These are phyloP conservation scores for Ramularia collo-cygni DNA, from an alignment of 2,329 filamentous ascomycete species.

Conservation along the genomic window DNA sequence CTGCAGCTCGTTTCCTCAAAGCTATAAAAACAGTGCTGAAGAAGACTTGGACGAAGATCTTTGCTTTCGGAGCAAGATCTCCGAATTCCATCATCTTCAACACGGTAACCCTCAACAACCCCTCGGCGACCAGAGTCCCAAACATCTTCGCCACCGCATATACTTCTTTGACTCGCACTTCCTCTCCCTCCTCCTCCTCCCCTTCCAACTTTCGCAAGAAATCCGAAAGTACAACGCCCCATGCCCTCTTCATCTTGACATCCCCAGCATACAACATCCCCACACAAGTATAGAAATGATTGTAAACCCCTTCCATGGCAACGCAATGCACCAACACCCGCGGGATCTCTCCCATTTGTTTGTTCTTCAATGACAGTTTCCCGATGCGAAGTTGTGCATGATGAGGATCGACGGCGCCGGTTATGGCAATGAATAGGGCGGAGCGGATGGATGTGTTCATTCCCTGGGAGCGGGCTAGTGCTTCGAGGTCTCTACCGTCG, in stretches of 20 bases:
- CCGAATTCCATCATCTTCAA: conserved; percentile 60
- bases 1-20: conserved; percentile 32
- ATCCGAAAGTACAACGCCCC: conserved; percentile 82
- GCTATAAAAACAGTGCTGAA: conserved; percentile 66
- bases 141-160: conserved; percentile 65
- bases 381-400: conserved; percentile 74
- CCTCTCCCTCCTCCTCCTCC: conserved; percentile 51
- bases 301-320: conserved; percentile 75
- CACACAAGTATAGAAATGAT: conserved; percentile 87
- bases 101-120: conserved; percentile 50
- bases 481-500: conserved; percentile 55
- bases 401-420: conserved; percentile 75
- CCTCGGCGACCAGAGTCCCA: conserved; percentile 54
- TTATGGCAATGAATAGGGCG: conserved; percentile 87
- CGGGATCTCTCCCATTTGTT: conserved; percentile 80
- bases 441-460: conserved; percentile 82
- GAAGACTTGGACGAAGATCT: conserved; percentile 71
- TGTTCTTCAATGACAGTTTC: conserved; percentile 77
- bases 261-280: conserved; percentile 71
- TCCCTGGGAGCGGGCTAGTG: conserved; percentile 71
- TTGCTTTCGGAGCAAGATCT: conserved; percentile 68
- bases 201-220: conserved; percentile 70
- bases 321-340: conserved; percentile 82
- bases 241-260: conserved; percentile 67
- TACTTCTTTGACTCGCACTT: conserved; percentile 50